A percentile compares a stretch with the other conserved stretches of the same genome.
phyloP scores from a whole-genome alignment of 2,329 filamentous ascomycete genomes.

The Exserohilum rostratum region DNA sequence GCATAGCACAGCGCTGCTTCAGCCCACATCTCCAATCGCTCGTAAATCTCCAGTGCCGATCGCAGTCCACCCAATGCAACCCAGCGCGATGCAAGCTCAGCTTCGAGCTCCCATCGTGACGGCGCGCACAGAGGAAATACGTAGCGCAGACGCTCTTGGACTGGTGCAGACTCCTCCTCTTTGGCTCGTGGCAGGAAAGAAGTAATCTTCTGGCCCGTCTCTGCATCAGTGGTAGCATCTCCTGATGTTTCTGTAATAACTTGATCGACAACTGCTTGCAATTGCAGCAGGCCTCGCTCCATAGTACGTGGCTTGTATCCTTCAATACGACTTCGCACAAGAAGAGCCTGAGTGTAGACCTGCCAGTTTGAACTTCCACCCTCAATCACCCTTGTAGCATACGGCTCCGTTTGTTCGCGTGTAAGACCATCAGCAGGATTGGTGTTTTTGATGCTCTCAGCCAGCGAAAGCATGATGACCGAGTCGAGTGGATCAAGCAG shows the following conservation, averaged over 20 bases:
- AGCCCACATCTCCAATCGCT: slow-evolving; percentile 89
- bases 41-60: slow-evolving; percentile 94
- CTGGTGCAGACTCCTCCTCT: slow-evolving; percentile 76
- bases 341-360: slow-evolving; percentile 89
- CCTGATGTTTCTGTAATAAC: slow-evolving; percentile 81
- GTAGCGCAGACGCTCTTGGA: slow-evolving; percentile 77
- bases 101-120: slow-evolving; percentile 90
- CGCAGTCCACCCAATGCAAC: slow-evolving; percentile 83
- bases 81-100: slow-evolving; percentile 93
- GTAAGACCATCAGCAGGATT: slow-evolving; percentile 84
- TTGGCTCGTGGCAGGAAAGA: slow-evolving; percentile 83
- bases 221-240: slow-evolving; percentile 30
- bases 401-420: slow-evolving; percentile 91
- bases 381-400: slow-evolving; percentile 83
- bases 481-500: slow-evolving; percentile 83
- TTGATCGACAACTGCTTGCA: slow-evolving; percentile 95
- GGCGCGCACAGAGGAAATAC: slow-evolving; percentile 84
- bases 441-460: slow-evolving; percentile 89
- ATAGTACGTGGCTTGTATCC: slow-evolving; percentile 84
- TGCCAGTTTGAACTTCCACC: slow-evolving; percentile 97
- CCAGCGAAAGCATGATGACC: slow-evolving; percentile 77
- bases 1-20: slow-evolving; percentile 92
- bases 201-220: slow-evolving; percentile 59
- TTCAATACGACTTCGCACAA: slow-evolving; percentile 90
- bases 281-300: slow-evolving; percentile 86